Evolutionary conservation across 257 asterid genomes (phyloP).

Genomic region (Gentiana straminea): DNA sequence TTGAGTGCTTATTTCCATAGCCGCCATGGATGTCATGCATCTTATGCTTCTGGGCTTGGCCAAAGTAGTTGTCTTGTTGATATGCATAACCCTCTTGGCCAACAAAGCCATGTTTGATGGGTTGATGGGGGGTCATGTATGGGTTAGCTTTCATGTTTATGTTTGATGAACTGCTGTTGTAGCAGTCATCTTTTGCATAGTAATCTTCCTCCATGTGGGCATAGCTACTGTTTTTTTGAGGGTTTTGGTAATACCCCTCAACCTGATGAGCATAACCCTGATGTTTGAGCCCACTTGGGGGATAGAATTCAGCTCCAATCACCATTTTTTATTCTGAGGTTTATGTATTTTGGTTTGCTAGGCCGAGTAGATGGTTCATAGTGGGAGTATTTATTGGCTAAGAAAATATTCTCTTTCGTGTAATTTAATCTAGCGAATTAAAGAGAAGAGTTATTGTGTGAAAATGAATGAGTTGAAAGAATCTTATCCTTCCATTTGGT

Average conservation of each 20-base stretch:
- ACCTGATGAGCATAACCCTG: constrained; percentile 2
- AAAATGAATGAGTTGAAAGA: no score
- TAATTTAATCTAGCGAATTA: no score
- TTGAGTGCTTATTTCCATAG: constrained; percentile 1
- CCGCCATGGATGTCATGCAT: neutral
- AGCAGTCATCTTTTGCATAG: neutral
- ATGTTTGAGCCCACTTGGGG: neutral
- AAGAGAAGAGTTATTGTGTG: no score
- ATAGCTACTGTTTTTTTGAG: neutral
- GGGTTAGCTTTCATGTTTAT: no score
- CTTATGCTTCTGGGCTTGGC: neutral
- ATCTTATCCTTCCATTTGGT: no score
- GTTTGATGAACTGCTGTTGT: no score
- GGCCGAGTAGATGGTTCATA: no score
- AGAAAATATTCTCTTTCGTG: no score
- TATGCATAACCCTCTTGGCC: constrained; percentile 2
- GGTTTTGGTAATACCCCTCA: no score
- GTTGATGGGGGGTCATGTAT: no score
- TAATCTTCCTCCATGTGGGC: constrained; percentile 6
- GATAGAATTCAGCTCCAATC: constrained; percentile 3
- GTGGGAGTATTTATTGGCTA: no score
- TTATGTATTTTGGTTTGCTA: neutral
- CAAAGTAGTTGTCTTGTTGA: neutral
- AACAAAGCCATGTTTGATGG: neutral
- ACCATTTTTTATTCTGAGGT: constrained; percentile 7